phyloP scores from a whole-genome alignment of 2,329 filamentous ascomycete genomes.

The Alternaria sp. region DNA sequence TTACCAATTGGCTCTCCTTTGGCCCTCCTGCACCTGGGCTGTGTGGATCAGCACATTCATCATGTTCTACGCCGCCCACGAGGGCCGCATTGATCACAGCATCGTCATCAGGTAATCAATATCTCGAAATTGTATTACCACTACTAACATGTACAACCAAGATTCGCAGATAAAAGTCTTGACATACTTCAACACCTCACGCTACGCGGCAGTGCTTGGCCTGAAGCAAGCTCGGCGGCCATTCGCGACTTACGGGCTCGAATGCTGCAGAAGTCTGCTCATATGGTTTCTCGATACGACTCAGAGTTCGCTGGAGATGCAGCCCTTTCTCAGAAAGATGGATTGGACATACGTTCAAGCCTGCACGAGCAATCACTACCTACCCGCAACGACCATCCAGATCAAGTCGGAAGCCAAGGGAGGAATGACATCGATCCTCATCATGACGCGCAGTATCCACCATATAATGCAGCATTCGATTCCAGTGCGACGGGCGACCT shows the following conservation, averaged over 20 bases:
- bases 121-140: background rate
- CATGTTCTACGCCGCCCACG: slow-evolving; percentile 58
- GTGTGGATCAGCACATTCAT: slow-evolving; percentile 62
- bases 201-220: slow-evolving; percentile 35
- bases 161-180: slow-evolving; percentile 33
- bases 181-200: slow-evolving; percentile 35
- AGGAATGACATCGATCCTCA: background rate
- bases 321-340: background rate
- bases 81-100: slow-evolving; percentile 50
- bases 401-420: background rate
- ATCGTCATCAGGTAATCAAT: slow-evolving; percentile 50
- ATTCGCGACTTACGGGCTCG: slow-evolving; percentile 30
- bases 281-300: background rate
- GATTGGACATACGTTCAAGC: background rate
- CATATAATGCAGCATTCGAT: background rate
- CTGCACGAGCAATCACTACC: background rate
- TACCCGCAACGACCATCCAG: background rate
- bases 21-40: slow-evolving; percentile 61
- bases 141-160: slow-evolving; percentile 14
- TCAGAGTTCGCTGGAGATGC: background rate
- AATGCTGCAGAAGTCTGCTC: slow-evolving; percentile 7
- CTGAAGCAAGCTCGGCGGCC: slow-evolving; percentile 37
- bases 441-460: background rate
- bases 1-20: slow-evolving; percentile 48
- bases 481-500: background rate